These are phyloP conservation scores for Verticillium longisporum DNA, from an alignment of 2,329 filamentous ascomycete genomes.

Conservation along the genomic window DNA sequence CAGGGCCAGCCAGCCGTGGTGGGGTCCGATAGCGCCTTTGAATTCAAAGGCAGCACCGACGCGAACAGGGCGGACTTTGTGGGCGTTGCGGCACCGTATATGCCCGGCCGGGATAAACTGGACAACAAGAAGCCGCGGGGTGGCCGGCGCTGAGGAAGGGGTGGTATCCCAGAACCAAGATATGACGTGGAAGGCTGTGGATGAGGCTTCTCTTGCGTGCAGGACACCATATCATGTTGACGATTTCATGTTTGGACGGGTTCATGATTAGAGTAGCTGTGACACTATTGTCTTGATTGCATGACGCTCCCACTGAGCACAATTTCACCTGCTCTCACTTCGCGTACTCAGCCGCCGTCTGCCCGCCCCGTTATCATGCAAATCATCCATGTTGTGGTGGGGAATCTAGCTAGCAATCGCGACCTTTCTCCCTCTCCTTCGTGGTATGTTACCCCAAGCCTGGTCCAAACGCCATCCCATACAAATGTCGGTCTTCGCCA, in stretches of 20 bases:
- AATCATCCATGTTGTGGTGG: not conserved
- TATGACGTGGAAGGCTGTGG: too few species aligned
- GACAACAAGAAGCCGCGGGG: conserved; percentile 27
- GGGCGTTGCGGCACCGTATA: conserved; percentile 51
- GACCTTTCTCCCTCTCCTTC: not conserved
- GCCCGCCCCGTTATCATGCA: not conserved
- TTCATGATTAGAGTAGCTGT: not conserved
- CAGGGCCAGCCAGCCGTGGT: conserved; percentile 44
- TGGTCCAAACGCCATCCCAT: not conserved
- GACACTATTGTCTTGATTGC: not conserved
- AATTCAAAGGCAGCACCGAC: conserved; percentile 38
- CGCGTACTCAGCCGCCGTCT: not conserved
- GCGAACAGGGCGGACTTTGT: conserved; percentile 31
- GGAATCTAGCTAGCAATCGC: not conserved
- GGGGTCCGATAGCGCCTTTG: conserved; percentile 32
- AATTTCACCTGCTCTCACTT: not conserved
- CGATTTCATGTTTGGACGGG: not conserved
- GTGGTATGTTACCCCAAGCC: not conserved
- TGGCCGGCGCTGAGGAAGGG: conserved; percentile 17
- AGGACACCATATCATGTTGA: not conserved
- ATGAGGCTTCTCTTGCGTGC: not conserved
- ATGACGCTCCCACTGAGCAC: not conserved
- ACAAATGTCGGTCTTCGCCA: not conserved
- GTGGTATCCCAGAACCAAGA: too few species aligned
- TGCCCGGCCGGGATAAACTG: conserved; percentile 44